Percentiles rank a stretch among this genome's conserved stretches.
Conservation (phyloP, 306 rosid genomes). For the Hippophae rhamnoides region DNA sequence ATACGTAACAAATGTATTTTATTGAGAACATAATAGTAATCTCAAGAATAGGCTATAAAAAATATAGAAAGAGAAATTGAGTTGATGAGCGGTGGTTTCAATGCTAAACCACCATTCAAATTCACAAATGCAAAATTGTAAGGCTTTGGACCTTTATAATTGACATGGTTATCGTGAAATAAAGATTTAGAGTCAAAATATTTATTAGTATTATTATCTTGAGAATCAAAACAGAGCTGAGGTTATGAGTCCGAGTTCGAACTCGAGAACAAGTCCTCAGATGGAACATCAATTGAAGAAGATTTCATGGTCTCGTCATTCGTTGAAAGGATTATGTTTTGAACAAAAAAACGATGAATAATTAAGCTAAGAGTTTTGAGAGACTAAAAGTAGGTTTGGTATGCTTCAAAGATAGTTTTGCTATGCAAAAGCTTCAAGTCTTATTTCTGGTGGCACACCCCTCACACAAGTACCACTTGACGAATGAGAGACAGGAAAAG, state of each 20-base stretch:
- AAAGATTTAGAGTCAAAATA: slow-evolving; percentile 14
- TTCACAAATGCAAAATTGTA: slow-evolving; percentile 20
- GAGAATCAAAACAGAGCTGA: slow-evolving; percentile 25
- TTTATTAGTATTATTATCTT: slow-evolving; percentile 19
- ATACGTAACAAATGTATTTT: too few species aligned
- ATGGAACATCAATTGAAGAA: slow-evolving; percentile 4
- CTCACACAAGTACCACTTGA: slow-evolving; percentile 4
- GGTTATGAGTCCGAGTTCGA: slow-evolving; percentile 38
- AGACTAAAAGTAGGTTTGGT: slow-evolving; percentile 51
- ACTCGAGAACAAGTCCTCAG: slow-evolving; percentile 20
- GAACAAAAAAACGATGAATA: slow-evolving; percentile 45
- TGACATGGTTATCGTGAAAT: slow-evolving; percentile 8
- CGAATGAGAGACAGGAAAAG: slow-evolving; percentile 8
- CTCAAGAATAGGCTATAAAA: too few species aligned
- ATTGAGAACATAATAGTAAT: too few species aligned
- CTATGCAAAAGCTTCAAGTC: slow-evolving; percentile 30
- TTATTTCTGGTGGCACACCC: slow-evolving; percentile 7
- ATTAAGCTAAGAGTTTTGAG: slow-evolving; percentile 48
- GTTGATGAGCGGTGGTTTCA: neutral
- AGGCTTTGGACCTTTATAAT: slow-evolving; percentile 11
- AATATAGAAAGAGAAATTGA: too few species aligned
- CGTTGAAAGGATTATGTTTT: neutral
- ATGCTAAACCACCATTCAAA: slow-evolving; percentile 4
- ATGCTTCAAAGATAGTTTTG: slow-evolving; percentile 62
- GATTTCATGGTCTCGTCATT: neutral